Evolutionary conservation across 768 basidiomycete genomes (phyloP).

Genomic region (Agrocybe chaxingu): DNA sequence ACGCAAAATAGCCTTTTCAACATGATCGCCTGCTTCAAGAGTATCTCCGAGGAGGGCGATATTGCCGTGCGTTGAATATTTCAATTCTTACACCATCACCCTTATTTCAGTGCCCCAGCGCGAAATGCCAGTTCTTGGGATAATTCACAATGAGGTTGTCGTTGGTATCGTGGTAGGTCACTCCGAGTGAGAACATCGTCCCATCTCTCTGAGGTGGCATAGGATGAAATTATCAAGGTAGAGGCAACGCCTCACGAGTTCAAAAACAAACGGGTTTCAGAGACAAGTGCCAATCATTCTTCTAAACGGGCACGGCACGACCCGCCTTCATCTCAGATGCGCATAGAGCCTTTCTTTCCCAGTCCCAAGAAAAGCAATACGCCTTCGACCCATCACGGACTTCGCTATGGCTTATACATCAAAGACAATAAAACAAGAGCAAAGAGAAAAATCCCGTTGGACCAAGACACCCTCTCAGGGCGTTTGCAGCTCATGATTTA

Average conservation of each 20-base stretch:
- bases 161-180: constrained; percentile 68
- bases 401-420: constrained; percentile 35
- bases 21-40: constrained; percentile 63
- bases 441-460: constrained; percentile 44
- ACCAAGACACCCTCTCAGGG: constrained; percentile 55
- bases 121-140: constrained; percentile 82
- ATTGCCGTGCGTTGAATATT: constrained; percentile 40
- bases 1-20: constrained; percentile 56
- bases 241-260: not conserved
- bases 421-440: constrained; percentile 73
- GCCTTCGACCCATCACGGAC: not conserved
- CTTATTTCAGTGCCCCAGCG: constrained; percentile 40
- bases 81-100: not conserved
- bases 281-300: not conserved
- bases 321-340: constrained; percentile 5
- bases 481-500: constrained; percentile 80
- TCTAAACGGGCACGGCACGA: constrained; percentile 6
- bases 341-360: constrained; percentile 11
- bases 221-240: constrained; percentile 51
- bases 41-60: constrained; percentile 38
- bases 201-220: constrained; percentile 1
- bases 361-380: constrained; percentile 8
- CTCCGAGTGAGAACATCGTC: no score
- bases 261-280: not conserved
- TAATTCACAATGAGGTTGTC: constrained; percentile 62